Base-by-base conservation (phyloP, 192 early-diverging fungal genomes). In the Coemansia sp. region DNA sequence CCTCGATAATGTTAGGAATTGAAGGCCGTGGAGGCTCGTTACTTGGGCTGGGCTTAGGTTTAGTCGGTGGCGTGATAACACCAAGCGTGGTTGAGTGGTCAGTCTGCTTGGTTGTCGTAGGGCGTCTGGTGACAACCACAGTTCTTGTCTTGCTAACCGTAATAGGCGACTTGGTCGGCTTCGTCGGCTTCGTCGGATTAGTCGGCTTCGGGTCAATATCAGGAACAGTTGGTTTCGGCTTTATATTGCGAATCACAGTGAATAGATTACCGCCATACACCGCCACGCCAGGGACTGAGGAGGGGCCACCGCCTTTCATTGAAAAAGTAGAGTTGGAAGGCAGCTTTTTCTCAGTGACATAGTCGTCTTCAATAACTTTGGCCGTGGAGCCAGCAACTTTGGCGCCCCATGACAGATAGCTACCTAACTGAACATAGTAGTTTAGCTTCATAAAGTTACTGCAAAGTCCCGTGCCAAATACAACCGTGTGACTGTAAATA, bases 401-500 rank as follows among this genome's bases (percentile, higher is more conserved):
- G 20, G 73, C 68, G n/a, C 63, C 71, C 80, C 80, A 81, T 13
- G 67, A 68, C 27, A 81, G 40, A 15, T 76, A 81, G 65, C 74
- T 81, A 40, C 46, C 52, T 18, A 81, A 39, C 27, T 71, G 33
- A 3, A 66, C 67, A 44, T 74, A 81, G 43, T 81, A 81, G 62
- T 74, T 58, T 12, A 66, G 71, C 75, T 74, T 64, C 18, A 62
- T 60, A 62, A 40, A 47, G 13, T 53, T 46, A 41, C 71, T 70
- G 62, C 80, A 81, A 3, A 81, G 58, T 0, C 68, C 68, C 24
- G 62, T 33, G 41, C 80, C 80, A 67, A 76, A 76, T 3, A 81
- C 80, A 3, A 73, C 80, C 0, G 80, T 71, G 40, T 81, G 80
- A 38, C 80, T 81, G 65, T 73, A 81, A 13, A 81, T 39, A 13